Base-by-base conservation (phyloP, 768 basidiomycete species). In the Termitomyces sp. region DNA sequence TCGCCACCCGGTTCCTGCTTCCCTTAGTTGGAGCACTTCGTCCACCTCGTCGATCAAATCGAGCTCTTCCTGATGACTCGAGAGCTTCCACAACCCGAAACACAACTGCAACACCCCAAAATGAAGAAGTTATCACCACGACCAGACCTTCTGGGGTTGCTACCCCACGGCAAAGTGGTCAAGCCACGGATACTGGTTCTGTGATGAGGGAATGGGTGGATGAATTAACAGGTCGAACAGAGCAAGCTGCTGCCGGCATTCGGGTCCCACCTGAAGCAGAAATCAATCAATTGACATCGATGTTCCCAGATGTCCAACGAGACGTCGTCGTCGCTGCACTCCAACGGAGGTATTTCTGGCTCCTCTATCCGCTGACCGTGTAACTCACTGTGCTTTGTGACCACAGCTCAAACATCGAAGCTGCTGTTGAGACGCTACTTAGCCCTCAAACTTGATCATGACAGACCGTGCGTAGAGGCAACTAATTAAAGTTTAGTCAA, bases 221-320 rank as follows among this genome's bases (percentile, higher is more conserved):
- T 58, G 89, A 90, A 62, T 71, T 93, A 63, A 90, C 89, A 2
- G 89, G 91, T 5, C 72, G 85, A 55, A 69, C 78, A 30, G 82
- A 81, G 20, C 79, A 80, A 45, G 74, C 78, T 20, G 78, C 74
- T 47, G 70, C 82, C 32, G 84, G 85, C 22, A 79, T 91, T 53
- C 79, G 90, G 42, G 85, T 86, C 12, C 89, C 92, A 1, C 80
- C 80, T 26, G 89, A 93, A 36, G 76, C 82, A 27, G 94, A 96
- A 71, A 89, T 95, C 53, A 70, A 76, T 8, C 85, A 90, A 47
- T 65, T 95, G 54, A 82, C 83, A 46, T 79, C 73, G 49, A 94
- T 97, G 89, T 97, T 97, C 68, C 93, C 94, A 22, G 83, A 89
- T 67, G 67, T 91, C 30, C 81, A 82, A 37, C 78, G 92, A 48